A percentile compares a stretch with the other conserved stretches of the same genome.
These are phyloP conservation scores for Claviceps paspali DNA, from an alignment of 2,329 filamentous ascomycete genomes.

Conservation along the genomic window DNA sequence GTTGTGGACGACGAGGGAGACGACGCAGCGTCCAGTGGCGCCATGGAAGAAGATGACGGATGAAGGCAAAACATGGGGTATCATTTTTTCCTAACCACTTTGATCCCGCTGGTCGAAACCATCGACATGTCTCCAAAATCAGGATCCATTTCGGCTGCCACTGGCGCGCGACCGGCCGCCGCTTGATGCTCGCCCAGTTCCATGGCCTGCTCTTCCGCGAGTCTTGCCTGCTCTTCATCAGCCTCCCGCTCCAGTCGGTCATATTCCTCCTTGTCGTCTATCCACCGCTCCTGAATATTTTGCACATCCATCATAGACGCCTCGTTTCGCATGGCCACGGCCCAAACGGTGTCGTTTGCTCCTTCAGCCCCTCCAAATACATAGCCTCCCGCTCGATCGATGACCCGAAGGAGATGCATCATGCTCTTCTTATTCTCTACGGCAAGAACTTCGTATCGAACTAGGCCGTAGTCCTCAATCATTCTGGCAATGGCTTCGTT, in stretches of 20 bases:
- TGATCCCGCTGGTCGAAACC: constrained; percentile 49
- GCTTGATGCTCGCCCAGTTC: constrained; percentile 20
- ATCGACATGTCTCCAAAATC: constrained; percentile 38
- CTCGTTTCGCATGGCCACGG: constrained; percentile 74
- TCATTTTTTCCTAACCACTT: constrained; percentile 53
- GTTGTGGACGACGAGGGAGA: constrained; percentile 29
- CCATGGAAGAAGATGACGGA: constrained; percentile 27
- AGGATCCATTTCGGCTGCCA: constrained; percentile 20
- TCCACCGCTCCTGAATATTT: constrained; percentile 91
- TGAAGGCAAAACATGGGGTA: constrained; percentile 20
- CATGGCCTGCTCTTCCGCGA: constrained; percentile 22
- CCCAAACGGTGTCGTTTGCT: constrained; percentile 94
- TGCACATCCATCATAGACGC: constrained; percentile 62
- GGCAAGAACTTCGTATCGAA: constrained; percentile 83
- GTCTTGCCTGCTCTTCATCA: constrained; percentile 58
- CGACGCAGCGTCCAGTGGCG: constrained; percentile 25
- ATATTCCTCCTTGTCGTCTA: constrained; percentile 77
- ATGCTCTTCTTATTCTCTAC: constrained; percentile 96
- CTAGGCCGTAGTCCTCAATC: constrained; percentile 78
- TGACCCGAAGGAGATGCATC: constrained; percentile 77
- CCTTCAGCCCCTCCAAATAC: constrained; percentile 83
- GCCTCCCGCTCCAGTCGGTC: constrained; percentile 65
- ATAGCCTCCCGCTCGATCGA: constrained; percentile 86
- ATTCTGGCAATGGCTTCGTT: constrained; percentile 78
- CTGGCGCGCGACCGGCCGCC: constrained; percentile 9